phyloP scores from a whole-genome alignment of 257 asterid species.

The Solanum habrochaites region DNA sequence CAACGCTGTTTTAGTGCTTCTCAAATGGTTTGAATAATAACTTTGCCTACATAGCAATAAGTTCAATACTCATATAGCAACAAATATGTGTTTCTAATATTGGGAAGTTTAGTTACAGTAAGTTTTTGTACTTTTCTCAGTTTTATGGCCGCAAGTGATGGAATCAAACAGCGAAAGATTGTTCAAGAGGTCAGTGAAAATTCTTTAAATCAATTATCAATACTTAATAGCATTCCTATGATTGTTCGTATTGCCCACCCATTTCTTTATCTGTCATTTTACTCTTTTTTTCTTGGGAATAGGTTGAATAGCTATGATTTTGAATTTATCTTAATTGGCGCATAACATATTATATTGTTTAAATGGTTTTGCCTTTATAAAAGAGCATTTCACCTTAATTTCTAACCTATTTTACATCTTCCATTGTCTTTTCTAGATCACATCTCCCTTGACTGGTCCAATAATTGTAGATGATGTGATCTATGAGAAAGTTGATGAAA shows the following conservation, averaged over 20 bases:
- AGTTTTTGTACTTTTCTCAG: constrained; percentile 20
- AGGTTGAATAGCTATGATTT: background rate
- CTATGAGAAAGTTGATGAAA: constrained; percentile 41
- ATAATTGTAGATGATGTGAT: constrained; percentile 81
- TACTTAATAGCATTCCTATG: background rate
- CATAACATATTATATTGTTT: background rate
- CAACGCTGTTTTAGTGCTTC: background rate
- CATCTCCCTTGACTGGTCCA: constrained; percentile 72
- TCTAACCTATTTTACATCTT: background rate
- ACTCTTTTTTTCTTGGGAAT: background rate
- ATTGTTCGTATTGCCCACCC: background rate
- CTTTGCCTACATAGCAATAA: background rate
- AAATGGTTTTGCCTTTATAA: background rate
- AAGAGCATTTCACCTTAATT: background rate
- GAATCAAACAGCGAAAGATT: constrained; percentile 51
- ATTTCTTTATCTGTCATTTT: background rate
- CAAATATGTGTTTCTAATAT: background rate
- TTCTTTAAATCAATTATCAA: background rate
- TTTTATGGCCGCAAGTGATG: constrained; percentile 82
- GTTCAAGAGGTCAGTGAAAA: constrained; percentile 49
- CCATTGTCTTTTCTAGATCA: constrained; percentile 29
- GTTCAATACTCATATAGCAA: too few relatives aligned
- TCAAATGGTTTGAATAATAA: background rate
- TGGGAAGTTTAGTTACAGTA: background rate
- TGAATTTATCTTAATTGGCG: background rate